Evolutionary conservation across 805 yeast species (phyloP).

Genomic region (Wickerhamiella bombiphila): DNA sequence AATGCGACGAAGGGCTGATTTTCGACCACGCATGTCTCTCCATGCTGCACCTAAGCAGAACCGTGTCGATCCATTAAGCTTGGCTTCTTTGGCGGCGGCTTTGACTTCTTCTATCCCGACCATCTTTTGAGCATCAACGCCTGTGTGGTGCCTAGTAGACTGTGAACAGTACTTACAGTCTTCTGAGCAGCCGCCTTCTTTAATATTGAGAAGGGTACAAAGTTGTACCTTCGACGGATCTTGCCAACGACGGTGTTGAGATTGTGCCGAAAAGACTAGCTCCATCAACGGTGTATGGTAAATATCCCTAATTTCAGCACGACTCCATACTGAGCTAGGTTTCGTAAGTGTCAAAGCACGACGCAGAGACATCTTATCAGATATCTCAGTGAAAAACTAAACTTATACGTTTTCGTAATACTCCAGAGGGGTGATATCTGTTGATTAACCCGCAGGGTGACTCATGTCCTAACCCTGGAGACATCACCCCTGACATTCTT

Average conservation of each 20-base stretch:
- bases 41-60: constrained; percentile 83
- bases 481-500: too few relatives aligned
- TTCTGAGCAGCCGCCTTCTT: constrained; percentile 70
- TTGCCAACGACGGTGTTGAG: constrained; percentile 52
- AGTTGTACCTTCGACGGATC: constrained; percentile 58
- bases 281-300: constrained; percentile 55
- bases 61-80: constrained; percentile 56
- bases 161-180: constrained; percentile 76
- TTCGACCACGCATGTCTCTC: constrained; percentile 73
- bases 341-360: neutral
- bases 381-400: too few relatives aligned
- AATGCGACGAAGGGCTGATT: constrained; percentile 47
- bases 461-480: too few relatives aligned
- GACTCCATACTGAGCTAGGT: constrained; percentile 34
- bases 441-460: too few relatives aligned
- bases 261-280: constrained; percentile 42
- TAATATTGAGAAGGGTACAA: constrained; percentile 60
- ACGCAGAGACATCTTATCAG: too few relatives aligned
- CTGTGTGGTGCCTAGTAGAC: constrained; percentile 53
- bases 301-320: constrained; percentile 42
- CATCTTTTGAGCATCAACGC: constrained; percentile 53
- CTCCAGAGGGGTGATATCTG: too few relatives aligned
- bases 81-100: constrained; percentile 49
- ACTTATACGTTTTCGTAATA: too few relatives aligned
- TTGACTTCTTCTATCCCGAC: constrained; percentile 48